Evolutionary conservation across 177 flowering plant genomes (phyloP), one percentile per base, ranked within the genome.

Genomic region (Vitis hybrid): DNA sequence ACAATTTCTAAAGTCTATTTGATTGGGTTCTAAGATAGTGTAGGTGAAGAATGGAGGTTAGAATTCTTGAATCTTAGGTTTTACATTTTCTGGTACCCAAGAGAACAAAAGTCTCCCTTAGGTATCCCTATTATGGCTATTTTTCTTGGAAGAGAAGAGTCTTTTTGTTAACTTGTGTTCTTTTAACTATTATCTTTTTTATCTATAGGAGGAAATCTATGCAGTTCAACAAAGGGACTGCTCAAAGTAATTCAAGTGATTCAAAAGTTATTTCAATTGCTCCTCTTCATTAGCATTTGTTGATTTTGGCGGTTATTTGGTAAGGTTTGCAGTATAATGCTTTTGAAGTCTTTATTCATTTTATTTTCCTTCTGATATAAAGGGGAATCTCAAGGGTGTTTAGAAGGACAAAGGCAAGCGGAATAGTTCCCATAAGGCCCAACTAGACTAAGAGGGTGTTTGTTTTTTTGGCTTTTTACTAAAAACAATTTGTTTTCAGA

Each of bases 391-490:
- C 45, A 71, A 79, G 62, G 73, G 70, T 66, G 56, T 66, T 70
- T 83, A 71, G 73, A 78, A 76, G 48, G 58, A 34, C 55, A 86
- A 75, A 69, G 71, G 70, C 77, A 80, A 80, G 56, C 18, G 2
- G 56, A 72, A 64, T 21, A 73, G n/a, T 66, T 66, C 86, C 48
- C 81, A 89, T 86, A 76, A 72, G 82, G 13, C 10, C 66, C 34
- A 73, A 66, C 13, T 26, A 5, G 11, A 23, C 15, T 67, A 49
- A 32, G 45, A 21, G 21, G 21, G 21, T 21, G 21, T 1, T 21
- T 21, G 21, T 21, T 21, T 21, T 21, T 21, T 21, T 21, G 21
- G 21, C 21, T 21, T 21, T 21, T 21, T 21, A 21, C 21, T 21
- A 0, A 21, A 21, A 21, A 21, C 21, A 21, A 21, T 21, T 21